Evolutionary conservation across 2,329 filamentous ascomycete genomes (phyloP).

Genomic region (Xylariaceae sp.): DNA sequence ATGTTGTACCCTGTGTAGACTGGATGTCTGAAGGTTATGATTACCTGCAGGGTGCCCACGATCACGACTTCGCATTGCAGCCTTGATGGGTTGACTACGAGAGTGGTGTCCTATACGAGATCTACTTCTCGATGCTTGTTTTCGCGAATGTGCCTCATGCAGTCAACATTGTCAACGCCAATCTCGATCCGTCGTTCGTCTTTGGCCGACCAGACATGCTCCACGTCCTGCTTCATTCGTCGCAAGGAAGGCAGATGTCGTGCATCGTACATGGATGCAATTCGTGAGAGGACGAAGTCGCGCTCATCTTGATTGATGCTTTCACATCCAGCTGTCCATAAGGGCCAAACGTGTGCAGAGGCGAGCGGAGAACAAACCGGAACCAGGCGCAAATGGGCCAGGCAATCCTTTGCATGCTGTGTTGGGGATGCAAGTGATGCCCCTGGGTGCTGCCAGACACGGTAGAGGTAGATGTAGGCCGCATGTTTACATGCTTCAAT

Average conservation of each 20-base stretch:
- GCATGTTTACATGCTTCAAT: slow-evolving; percentile 27
- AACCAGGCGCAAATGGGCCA: slow-evolving; percentile 21
- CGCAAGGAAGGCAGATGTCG: slow-evolving; percentile 25
- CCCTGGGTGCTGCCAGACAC: slow-evolving; percentile 23
- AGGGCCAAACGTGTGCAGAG: slow-evolving; percentile 27
- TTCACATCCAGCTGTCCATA: slow-evolving; percentile 30
- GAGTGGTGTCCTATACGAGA: neutral
- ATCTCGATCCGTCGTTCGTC: slow-evolving; percentile 21
- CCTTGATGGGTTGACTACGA: slow-evolving; percentile 5
- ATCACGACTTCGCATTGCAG: slow-evolving; percentile 30
- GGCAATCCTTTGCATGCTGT: slow-evolving; percentile 20
- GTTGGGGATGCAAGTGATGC: slow-evolving; percentile 15
- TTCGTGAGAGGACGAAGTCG: slow-evolving; percentile 18
- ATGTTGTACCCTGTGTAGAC: slow-evolving; percentile 29
- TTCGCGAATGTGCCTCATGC: slow-evolving; percentile 21
- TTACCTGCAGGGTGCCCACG: slow-evolving; percentile 31
- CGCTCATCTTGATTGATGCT: slow-evolving; percentile 19
- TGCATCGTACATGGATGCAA: slow-evolving; percentile 23
- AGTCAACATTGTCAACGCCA: slow-evolving; percentile 28
- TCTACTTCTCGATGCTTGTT: slow-evolving; percentile 13
- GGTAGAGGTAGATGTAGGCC: slow-evolving; percentile 27
- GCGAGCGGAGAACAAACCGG: slow-evolving; percentile 24
- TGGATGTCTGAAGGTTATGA: slow-evolving; percentile 33
- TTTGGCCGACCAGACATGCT: slow-evolving; percentile 27
- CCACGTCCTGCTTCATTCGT: slow-evolving; percentile 25